phyloP scores from a whole-genome alignment of 2,329 filamentous ascomycete genomes.

The Ophiosphaerella narmari region DNA sequence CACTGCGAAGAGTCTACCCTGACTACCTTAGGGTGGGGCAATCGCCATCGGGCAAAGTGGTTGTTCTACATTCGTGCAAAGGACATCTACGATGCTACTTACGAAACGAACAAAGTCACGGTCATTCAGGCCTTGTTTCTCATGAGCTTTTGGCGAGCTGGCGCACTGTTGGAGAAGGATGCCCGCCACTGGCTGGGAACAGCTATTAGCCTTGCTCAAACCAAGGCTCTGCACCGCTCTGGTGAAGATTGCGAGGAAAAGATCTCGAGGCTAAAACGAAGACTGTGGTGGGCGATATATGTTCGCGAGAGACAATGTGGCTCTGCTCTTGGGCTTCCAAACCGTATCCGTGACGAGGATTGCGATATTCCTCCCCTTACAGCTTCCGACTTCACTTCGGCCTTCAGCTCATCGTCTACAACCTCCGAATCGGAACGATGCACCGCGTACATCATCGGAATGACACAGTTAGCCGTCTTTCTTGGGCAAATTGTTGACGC shows the following conservation, averaged over 20 bases:
- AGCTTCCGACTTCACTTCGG: constrained; percentile 44
- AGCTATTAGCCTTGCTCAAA: constrained; percentile 59
- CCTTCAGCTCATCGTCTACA: constrained; percentile 29
- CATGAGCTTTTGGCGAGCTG: constrained; percentile 61
- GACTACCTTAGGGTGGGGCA: constrained; percentile 51
- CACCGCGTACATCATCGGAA: constrained; percentile 44
- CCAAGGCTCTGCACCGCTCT: constrained; percentile 52
- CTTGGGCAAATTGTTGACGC: constrained; percentile 47
- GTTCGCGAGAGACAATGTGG: constrained; percentile 56
- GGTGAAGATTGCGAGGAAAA: constrained; percentile 26
- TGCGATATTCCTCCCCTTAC: constrained; percentile 52
- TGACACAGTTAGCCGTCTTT: constrained; percentile 46
- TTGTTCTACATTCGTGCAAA: constrained; percentile 57
- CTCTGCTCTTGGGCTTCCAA: constrained; percentile 53
- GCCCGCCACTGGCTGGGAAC: constrained; percentile 48
- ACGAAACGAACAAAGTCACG: constrained; percentile 56
- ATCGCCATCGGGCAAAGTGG: constrained; percentile 57
- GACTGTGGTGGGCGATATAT: constrained; percentile 62
- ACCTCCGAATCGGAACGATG: constrained; percentile 37
- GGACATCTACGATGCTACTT: constrained; percentile 59
- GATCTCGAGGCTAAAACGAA: constrained; percentile 49
- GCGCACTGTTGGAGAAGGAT: constrained; percentile 47
- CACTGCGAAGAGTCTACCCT: constrained; percentile 57
- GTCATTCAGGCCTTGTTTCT: constrained; percentile 59
- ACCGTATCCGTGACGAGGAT: constrained; percentile 56